Evolutionary conservation across 805 yeast genomes (phyloP), one percentile per base, ranked within the genome.

Genomic region (Candida ulmi): DNA sequence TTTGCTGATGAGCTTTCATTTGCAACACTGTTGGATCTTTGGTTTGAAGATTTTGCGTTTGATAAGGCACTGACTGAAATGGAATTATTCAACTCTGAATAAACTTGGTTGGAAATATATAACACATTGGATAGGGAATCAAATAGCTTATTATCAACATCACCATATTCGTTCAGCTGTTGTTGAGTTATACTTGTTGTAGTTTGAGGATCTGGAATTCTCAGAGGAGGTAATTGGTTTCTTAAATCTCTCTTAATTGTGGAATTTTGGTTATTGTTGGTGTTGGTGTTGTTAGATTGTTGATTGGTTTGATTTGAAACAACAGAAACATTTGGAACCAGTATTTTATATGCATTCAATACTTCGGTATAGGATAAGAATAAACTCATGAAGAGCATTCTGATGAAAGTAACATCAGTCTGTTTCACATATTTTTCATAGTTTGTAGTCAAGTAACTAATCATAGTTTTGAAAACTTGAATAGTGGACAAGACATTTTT

Each of bases 51-150:
- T 57, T 61, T 18, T 63, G 81, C 72, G 39, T 71, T 64, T 3
- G 69, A 78, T 17, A 76, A 62, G 0, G 88, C 87, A 49, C 79
- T 76, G 47, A 76, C 76, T 13, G 80, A 69, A 35, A 83, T 78
- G 0, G 85, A 86, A 41, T 72, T 67, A 24, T 81, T 84, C 38
- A 88, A 62, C 51, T 85, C 91, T 23, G 81, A 72, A 50, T 83
- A 81, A 2, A 87, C 95, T n/a, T 75, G 74, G 50, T 78, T 84
- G 2, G 95, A 90, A 39, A 83, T 74, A 13, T 69, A 57, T 2
- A 84, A 74, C 1, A 90, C 88, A 15, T 69, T 66, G 23, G 69
- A 74, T 31, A 86, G 68, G 16, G 85, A 75, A 26, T 74, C 76
- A 50, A 82, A 83, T 37, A 86, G 62, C 48, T 78, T 81, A 32